These are phyloP conservation scores for Botrytis medusae DNA, from an alignment of 2,329 filamentous ascomycete genomes.

Conservation along the genomic window DNA sequence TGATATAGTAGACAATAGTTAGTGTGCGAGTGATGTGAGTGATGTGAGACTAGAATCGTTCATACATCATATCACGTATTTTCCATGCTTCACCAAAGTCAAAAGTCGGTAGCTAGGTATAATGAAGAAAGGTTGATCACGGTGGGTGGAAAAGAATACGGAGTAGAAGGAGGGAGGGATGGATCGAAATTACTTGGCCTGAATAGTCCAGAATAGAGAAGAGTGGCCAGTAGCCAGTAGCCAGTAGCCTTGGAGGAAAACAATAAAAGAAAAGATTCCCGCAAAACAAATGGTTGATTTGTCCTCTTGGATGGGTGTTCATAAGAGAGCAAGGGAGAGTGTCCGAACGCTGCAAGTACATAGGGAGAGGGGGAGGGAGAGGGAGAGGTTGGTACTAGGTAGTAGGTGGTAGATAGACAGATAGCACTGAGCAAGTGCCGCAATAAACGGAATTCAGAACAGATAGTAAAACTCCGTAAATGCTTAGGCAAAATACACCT, in stretches of 20 bases:
- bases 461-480: not conserved
- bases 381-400: too few relatives aligned
- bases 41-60: not conserved
- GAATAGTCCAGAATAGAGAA: not conserved
- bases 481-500: too few relatives aligned
- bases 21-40: too few relatives aligned
- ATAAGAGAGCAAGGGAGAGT: not conserved
- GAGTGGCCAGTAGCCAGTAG: not conserved
- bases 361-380: not conserved
- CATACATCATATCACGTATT: not conserved
- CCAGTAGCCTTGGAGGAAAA: not conserved
- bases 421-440: not conserved
- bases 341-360: not conserved
- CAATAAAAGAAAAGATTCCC: not conserved
- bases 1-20: not conserved
- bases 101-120: not conserved
- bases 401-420: not conserved
- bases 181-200: conserved; percentile 8
- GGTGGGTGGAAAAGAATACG: not conserved
- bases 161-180: conserved; percentile 4
- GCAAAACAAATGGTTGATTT: not conserved
- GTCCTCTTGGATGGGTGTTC: not conserved
- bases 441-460: not conserved
- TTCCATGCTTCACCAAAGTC: not conserved
- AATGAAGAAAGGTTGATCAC: not conserved